These are phyloP conservation scores for Sporothrix protearum DNA, from an alignment of 2,329 filamentous ascomycete species.

Conservation along the genomic window DNA sequence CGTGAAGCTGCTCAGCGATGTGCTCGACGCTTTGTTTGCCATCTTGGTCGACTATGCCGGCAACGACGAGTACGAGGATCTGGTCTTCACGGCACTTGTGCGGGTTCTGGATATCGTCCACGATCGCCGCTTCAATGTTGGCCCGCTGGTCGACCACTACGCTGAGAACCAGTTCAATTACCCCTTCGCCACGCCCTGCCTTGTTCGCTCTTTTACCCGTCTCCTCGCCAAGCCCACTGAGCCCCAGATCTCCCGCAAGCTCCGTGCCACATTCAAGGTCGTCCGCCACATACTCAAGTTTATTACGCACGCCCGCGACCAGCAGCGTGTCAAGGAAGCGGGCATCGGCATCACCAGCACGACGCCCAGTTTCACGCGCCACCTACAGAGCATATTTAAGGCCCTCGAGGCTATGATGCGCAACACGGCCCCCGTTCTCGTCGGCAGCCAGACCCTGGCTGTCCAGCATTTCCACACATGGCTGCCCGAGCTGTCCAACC, in stretches of 20 bases:
- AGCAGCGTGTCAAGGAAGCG: conserved; percentile 84
- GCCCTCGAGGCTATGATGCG: conserved; percentile 86
- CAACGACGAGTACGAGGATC: conserved; percentile 85
- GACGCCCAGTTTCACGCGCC: conserved; percentile 70
- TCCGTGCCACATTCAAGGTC: conserved; percentile 92
- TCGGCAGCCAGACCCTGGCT: conserved; percentile 90
- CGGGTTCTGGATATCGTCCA: conserved; percentile 90
- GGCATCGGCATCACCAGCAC: conserved; percentile 78
- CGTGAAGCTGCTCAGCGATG: conserved; percentile 85
- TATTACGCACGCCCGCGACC: conserved; percentile 81
- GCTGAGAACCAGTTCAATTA: conserved; percentile 87
- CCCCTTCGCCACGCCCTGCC: conserved; percentile 82
- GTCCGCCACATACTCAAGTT: conserved; percentile 91
- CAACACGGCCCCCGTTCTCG: conserved; percentile 76
- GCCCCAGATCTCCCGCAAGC: conserved; percentile 73
- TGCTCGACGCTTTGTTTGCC: conserved; percentile 86
- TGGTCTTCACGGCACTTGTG: conserved; percentile 86
- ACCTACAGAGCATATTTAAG: conserved; percentile 83
- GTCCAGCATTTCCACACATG: conserved; percentile 97
- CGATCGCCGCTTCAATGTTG: conserved; percentile 87
- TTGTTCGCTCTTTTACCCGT: conserved; percentile 81
- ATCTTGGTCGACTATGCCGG: conserved; percentile 89
- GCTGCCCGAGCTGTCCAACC: conserved; percentile 81
- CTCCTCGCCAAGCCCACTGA: conserved; percentile 80
- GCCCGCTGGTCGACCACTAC: conserved; percentile 87